Conservation (phyloP, 2,329 filamentous ascomycete species). For the Botryotinia calthae region DNA sequence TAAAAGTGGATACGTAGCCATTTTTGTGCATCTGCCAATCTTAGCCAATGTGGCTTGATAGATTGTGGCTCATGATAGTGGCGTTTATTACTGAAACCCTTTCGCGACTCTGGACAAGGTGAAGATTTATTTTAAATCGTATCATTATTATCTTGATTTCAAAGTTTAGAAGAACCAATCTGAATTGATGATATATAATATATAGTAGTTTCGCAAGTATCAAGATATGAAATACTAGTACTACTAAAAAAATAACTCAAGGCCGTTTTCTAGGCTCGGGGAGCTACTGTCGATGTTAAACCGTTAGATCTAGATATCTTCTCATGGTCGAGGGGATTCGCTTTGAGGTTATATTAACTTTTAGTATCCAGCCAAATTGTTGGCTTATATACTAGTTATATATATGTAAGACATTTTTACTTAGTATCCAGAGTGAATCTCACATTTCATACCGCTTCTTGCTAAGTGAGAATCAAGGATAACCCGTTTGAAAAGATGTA, state of each 20-base stretch:
- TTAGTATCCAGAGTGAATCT: background rate
- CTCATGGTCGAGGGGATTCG: too few relatives aligned
- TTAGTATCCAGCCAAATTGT: too few relatives aligned
- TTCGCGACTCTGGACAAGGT: background rate
- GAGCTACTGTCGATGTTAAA: background rate
- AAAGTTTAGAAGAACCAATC: background rate
- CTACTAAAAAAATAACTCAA: background rate
- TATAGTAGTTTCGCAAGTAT: background rate
- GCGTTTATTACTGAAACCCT: background rate
- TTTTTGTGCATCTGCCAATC: background rate
- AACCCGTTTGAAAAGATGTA: background rate
- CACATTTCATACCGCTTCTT: background rate
- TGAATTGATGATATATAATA: background rate
- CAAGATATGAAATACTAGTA: background rate
- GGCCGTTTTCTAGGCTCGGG: background rate
- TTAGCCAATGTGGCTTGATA: background rate
- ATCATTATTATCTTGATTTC: background rate
- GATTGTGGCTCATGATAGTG: background rate
- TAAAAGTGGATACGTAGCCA: slow-evolving; percentile 1
- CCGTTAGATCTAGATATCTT: background rate
- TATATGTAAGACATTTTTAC: background rate
- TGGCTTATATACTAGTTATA: background rate
- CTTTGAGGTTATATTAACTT: too few relatives aligned
- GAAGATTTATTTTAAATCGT: background rate
- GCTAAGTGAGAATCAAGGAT: background rate